Base-by-base conservation (phyloP, 1,139 yeast species). In the Candida pseudoviswanathii region DNA sequence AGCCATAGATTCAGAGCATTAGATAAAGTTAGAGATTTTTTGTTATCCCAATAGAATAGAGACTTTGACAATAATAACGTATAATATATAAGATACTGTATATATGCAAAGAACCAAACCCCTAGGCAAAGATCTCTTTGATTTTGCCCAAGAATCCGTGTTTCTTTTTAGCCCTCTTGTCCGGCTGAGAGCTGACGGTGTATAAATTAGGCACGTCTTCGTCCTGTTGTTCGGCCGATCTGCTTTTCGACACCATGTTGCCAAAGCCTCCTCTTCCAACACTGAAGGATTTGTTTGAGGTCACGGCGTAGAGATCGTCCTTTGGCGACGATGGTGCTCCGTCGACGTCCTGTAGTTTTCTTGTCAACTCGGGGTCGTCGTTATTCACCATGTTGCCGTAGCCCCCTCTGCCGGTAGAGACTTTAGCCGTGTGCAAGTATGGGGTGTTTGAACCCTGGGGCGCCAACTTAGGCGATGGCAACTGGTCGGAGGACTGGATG, bases 1-100 rank as follows among this genome's bases (percentile, higher is more conserved):
- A 86, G 96, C 56, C 99, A 95, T 64, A 79, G 99, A 62, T 90
- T 77, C 61, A 84, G 78, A 65, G 98, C 99, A 0, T 79, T 94
- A 61, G 82, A 76, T 51, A 82, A 88, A 66, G 78, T 94, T 53
- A 82, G 81, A 64, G 81, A 75, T 31, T 89, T 73, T 59, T 74
- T 92, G 53, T 48, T 59, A 32, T 43, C 52, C n/a, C 47, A 52
- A 42, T 48, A 46, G 36, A 32, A 34, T 30, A 30, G 41, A 29
- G 29, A 33, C 5, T 21, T 21, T 43, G 16, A 16, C 7, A 33
- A 33, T 16, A n/a, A 16, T 33, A 32, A 16, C 10, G 3, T 26
- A 11, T 45, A 40, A 33, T 26, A 33, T 16, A 29, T 32, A 43
- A 21, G 26, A 36, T 21, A 26, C n/a, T 25, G 32, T 22, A 3